Percentiles rank a stretch among this genome's conserved stretches.
These are phyloP conservation scores for Xylariaceae sp. DNA, from an alignment of 2,329 filamentous ascomycete species.

Conservation along the genomic window DNA sequence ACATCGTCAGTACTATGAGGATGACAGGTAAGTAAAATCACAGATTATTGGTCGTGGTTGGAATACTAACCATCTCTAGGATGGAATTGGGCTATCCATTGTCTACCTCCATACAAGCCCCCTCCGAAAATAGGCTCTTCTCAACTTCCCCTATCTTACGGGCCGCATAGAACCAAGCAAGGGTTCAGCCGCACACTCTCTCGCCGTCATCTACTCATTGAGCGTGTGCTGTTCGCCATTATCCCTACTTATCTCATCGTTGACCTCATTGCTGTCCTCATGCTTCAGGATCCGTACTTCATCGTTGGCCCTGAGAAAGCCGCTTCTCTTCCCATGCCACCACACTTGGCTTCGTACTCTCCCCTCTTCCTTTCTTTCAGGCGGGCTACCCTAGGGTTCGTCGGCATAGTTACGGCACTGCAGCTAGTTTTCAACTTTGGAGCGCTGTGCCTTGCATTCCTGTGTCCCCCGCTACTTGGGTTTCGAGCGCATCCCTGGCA, in stretches of 20 bases:
- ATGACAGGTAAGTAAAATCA: constrained; percentile 41
- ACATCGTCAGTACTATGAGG: constrained; percentile 51
- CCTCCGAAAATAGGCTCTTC: constrained; percentile 33
- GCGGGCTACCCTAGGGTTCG: constrained; percentile 52
- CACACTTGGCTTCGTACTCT: constrained; percentile 39
- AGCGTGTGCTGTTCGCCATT: constrained; percentile 42
- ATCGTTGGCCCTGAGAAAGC: constrained; percentile 38
- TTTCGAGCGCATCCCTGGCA: constrained; percentile 47
- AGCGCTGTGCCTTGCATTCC: constrained; percentile 51
- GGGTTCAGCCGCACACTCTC: constrained; percentile 44
- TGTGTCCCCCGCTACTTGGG: constrained; percentile 49
- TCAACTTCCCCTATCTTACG: constrained; percentile 32
- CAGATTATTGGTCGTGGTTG: background rate
- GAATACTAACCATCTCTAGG: constrained; percentile 30
- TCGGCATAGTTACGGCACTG: constrained; percentile 57
- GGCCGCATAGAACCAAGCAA: constrained; percentile 37
- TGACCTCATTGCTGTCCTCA: constrained; percentile 62
- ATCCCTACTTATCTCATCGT: constrained; percentile 58
- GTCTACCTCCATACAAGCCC: constrained; percentile 38
- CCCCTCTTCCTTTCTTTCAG: constrained; percentile 45
- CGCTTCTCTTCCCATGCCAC: constrained; percentile 33
- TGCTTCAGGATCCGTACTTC: constrained; percentile 79
- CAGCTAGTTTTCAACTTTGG: constrained; percentile 55
- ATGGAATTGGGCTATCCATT: constrained; percentile 54
- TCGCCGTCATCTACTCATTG: constrained; percentile 39